Conservation (phyloP, 371 early-diverging fungal species). For the Mortierella sp. region DNA sequence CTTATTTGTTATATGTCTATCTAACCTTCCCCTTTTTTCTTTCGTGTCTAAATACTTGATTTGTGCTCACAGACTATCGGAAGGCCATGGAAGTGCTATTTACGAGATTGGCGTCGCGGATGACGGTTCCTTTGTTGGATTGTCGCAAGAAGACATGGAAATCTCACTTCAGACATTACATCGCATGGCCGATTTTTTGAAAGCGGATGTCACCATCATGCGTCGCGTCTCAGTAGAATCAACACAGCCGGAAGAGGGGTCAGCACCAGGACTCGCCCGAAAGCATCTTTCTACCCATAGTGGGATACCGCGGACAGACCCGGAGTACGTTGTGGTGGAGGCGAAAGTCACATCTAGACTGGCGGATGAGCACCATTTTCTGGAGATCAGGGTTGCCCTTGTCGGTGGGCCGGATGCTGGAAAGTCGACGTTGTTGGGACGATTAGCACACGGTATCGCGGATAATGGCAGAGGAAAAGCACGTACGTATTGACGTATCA, state of each 20-base stretch:
- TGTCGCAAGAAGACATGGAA: constrained; percentile 66
- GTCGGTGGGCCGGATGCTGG: constrained; percentile 87
- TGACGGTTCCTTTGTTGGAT: constrained; percentile 84
- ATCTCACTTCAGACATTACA: constrained; percentile 69
- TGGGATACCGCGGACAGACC: constrained; percentile 40
- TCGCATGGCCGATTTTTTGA: constrained; percentile 71
- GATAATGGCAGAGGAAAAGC: constrained; percentile 93
- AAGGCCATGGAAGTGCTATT: constrained; percentile 89
- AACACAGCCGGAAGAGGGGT: constrained; percentile 20
- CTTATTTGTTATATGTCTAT: neutral
- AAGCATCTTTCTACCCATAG: constrained; percentile 19
- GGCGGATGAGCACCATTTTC: constrained; percentile 67
- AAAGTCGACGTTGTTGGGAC: constrained; percentile 89
- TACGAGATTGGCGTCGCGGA: constrained; percentile 94
- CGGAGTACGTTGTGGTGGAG: constrained; percentile 69
- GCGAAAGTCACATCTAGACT: constrained; percentile 68
- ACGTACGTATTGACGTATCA: constrained; percentile 29
- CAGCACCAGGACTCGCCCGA: constrained; percentile 14
- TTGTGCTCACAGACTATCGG: constrained; percentile 67
- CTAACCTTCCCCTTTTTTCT: constrained; percentile 1
- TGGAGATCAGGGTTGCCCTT: constrained; percentile 85
- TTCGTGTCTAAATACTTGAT: neutral
- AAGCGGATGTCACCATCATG: constrained; percentile 66
- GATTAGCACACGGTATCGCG: constrained; percentile 80
- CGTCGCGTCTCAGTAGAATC: constrained; percentile 57